Base-by-base conservation (phyloP, 139 green algal species). In the Picochlorum sp. region DNA sequence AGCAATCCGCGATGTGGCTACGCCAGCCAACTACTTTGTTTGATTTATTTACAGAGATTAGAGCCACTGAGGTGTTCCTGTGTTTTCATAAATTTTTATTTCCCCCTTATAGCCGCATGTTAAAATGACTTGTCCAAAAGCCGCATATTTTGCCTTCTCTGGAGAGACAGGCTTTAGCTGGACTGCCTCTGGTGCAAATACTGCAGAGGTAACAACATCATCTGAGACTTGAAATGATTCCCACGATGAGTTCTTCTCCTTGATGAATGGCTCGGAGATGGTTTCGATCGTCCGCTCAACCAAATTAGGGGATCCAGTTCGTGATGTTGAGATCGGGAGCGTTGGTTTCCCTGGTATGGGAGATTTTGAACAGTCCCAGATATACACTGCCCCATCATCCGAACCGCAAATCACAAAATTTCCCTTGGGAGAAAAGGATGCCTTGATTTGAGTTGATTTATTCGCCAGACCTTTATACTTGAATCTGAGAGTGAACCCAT, bases 391-490 rank as follows among this genome's bases (percentile, higher is more conserved):
- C 20, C 87, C 87, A 67, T 92, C 85, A 60, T 94, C 87, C 3
- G 69, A 83, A 28, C 87, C 87, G 68, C 85, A 88, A 6, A 83
- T 68, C 3, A 94, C 62, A 59, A 79, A 76, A 41, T 77, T 60
- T 24, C 52, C 69, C 11, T 51, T 60, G 6, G 69, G 62, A 13
- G 45, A 64, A 24, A 71, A 75, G 26, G 62, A 75, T 21, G 69
- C 69, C 1, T 66, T 66, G 26, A 92, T 82, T 75, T 92, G 87
- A 3, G 81, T 86, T 65, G 79, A 82, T 31, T 67, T 70, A 71
- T 93, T 94, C 28, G 74, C 62, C 60, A 87, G 81, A 10, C 90
- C 90, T 77, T 96, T 96, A 74, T 87, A 96, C 74, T 97, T 97
- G 69, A 78, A 85, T 34, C 67, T 62, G 64, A 92, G 79, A 2